Base-by-base conservation (phyloP, 1,284 basidiomycete genomes). In the Cutaneotrichosporon mucoides region DNA sequence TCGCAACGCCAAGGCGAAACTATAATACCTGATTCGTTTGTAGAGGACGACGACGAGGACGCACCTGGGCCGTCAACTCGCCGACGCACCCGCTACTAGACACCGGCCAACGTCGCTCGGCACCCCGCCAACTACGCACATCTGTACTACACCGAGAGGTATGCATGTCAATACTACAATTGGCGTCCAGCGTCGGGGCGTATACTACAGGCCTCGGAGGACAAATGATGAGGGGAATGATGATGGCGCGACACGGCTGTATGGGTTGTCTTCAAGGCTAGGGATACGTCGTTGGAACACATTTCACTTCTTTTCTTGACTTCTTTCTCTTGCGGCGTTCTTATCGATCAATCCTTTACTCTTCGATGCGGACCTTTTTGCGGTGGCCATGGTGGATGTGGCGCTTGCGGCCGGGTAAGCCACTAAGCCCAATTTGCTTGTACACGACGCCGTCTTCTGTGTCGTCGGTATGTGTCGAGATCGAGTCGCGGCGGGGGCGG, bases 1-100 rank as follows among this genome's bases (percentile, higher is more conserved):
- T 44, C 52, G n/a, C 51, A 54, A 11, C 6, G 35, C n/a, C n/a
- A n/a, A n/a, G 13, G 16, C 16, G 59, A 60, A 42, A 60, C 59
- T n/a, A 12, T 60, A 7, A 54, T 60, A 41, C 59, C 59, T 1
- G 55, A 60, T 45, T 56, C 55, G 34, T 34, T 60, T 2, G 42
- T 34, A 4, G 49, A 56, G 49, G 50, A 53, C 33, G 56, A n/a
- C n/a, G n/a, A n/a, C n/a, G n/a, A n/a, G n/a, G n/a, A n/a, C n/a
- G n/a, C n/a, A n/a, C n/a, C n/a, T n/a, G n/a, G n/a, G n/a, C n/a
- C n/a, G n/a, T n/a, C n/a, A n/a, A n/a, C n/a, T n/a, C n/a, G n/a
- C n/a, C n/a, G n/a, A n/a, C n/a, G n/a, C n/a, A n/a, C n/a, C n/a
- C n/a, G 3, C 9, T 42, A 46, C 9, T 3, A 7, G 5, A n/a